Evolutionary conservation across 441 rosid species (phyloP).

Genomic region (Bocquillonia castaneifolia): DNA sequence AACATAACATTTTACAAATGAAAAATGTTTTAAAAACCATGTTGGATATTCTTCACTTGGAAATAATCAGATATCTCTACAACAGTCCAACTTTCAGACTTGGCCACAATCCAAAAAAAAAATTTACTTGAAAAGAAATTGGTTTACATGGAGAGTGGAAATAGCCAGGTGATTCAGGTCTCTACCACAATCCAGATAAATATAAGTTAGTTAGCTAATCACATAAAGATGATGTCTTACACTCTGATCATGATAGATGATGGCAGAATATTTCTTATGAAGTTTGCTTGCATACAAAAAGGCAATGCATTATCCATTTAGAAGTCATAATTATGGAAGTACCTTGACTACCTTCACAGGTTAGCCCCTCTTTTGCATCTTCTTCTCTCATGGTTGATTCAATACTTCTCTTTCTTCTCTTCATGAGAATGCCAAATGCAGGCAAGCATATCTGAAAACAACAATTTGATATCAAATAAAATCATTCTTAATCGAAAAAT

Average conservation of each 20-base stretch:
- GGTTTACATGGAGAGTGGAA: too few species aligned
- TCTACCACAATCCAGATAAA: too few species aligned
- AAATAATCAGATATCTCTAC: too few species aligned
- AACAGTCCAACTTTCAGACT: too few species aligned
- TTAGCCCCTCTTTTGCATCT: neutral
- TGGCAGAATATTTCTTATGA: neutral
- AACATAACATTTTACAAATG: too few species aligned
- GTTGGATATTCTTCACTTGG: too few species aligned
- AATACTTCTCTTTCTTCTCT: neutral
- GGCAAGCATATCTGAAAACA: neutral
- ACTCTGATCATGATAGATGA: neutral
- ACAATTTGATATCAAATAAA: neutral
- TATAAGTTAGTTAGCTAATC: too few species aligned
- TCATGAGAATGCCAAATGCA: neutral
- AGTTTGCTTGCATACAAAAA: neutral
- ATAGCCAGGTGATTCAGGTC: too few species aligned
- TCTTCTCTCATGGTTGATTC: neutral
- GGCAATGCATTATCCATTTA: neutral
- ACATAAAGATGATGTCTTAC: neutral
- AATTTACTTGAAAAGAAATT: too few species aligned
- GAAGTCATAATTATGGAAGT: neutral
- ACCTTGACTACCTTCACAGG: neutral
- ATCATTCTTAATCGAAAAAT: neutral
- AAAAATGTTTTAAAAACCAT: too few species aligned
- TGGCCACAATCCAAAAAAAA: too few species aligned